Evolutionary conservation across 441 rosid genomes (phyloP), one percentile per base, ranked within the genome.

Genomic region (Gossypium davidsonii): DNA sequence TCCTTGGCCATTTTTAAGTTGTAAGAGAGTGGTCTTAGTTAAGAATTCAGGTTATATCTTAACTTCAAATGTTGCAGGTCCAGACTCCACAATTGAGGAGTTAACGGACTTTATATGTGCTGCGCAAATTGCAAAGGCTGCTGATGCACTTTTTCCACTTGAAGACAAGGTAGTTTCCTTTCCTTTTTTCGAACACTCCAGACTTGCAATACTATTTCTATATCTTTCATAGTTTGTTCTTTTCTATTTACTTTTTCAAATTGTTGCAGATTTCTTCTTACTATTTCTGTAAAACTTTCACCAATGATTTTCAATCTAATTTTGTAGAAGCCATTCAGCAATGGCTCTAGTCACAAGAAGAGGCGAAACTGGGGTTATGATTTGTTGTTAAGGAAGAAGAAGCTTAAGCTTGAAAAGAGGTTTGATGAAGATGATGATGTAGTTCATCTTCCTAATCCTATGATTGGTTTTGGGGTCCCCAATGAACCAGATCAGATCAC

Each of bases 391-490:
- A 79, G 60, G 72, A 85, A 79, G 70, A 77, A 77, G 64, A 79
- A 72, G 68, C 71, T 46, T 74, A 73, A 70, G 78, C 66, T 68
- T 14, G 83, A 78, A 52, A 80, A 73, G 84, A 67, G 71, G 48
- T 51, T 53, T 70, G 48, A 60, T 26, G 80, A 26, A 65, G 92
- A 82, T 64, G 91, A 84, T 1, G 94, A 91, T 76, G 66, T 66
- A 1, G 34, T 91, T 72, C 92, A 85, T 9, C 84, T 92, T 34
- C 97, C 99, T 76, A 87, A 80, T 73, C 96, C 96, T n/a, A 94
- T 94, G 98, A 76, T 89, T 34, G 98, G 98, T n/a, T 94, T 85
- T 79, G 99, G 99, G 11, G 75, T 85, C n/a, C 99, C 99, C 3
- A 73, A 70, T 1, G 86, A 94, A 31, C 71, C 82, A 1, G 66